phyloP scores from a whole-genome alignment of 1,139 yeast species.

The Yamadazyma sp. region DNA sequence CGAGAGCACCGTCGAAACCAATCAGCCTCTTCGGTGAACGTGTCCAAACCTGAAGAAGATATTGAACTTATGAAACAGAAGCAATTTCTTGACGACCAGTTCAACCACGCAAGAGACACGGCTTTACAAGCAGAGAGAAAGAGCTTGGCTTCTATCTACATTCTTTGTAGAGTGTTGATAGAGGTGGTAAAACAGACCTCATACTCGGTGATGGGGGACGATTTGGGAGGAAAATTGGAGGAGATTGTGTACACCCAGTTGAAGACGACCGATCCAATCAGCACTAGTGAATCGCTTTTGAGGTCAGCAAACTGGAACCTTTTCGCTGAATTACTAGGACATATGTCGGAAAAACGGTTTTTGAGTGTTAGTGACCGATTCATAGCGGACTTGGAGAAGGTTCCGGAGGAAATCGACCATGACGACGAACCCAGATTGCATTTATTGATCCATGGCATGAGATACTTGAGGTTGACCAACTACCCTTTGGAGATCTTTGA shows the following conservation, averaged over 20 bases:
- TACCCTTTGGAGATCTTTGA: conserved; percentile 89
- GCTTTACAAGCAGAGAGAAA: conserved; percentile 86
- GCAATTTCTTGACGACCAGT: conserved; percentile 37
- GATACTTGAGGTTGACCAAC: conserved; percentile 72
- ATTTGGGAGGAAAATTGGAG: conserved; percentile 79
- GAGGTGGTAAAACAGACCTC: conserved; percentile 92
- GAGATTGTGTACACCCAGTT: conserved; percentile 92
- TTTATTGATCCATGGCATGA: conserved; percentile 86
- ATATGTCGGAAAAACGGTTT: conserved; percentile 83
- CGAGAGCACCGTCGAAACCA: conserved; percentile 38
- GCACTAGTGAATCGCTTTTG: conserved; percentile 60
- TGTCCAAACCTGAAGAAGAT: conserved; percentile 2
- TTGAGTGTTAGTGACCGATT: conserved; percentile 89
- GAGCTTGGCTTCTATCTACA: conserved; percentile 81
- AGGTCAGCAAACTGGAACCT: conserved; percentile 93
- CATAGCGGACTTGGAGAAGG: conserved; percentile 85
- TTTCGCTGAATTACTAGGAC: conserved; percentile 85
- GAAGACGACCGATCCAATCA: conserved; percentile 80
- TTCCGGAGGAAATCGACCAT: conserved; percentile 51
- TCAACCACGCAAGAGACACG: conserved; percentile 60
- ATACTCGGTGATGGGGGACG: conserved; percentile 69
- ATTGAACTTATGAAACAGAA: conserved; percentile 24
- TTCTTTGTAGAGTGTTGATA: conserved; percentile 87
- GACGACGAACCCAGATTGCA: conserved; percentile 75
- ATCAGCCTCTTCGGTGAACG: conserved; percentile 29